Percentiles rank a stretch among this genome's conserved stretches.
phyloP scores from a whole-genome alignment of 1,284 basidiomycete species.

The Pyrrhoderma noxium region DNA sequence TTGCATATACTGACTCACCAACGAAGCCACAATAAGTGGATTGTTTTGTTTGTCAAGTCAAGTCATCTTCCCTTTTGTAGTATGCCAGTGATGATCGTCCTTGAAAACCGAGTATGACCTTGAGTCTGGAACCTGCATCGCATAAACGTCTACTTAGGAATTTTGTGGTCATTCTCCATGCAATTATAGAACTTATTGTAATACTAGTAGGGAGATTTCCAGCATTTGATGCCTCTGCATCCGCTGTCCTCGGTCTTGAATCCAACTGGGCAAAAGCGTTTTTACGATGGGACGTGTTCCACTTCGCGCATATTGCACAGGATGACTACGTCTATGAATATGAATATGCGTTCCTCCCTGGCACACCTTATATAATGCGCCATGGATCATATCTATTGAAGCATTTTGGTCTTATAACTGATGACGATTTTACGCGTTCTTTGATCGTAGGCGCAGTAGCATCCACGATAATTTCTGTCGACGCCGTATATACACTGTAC shows the following conservation, averaged over 20 bases:
- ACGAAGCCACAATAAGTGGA: too few species aligned
- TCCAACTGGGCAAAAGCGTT: slow-evolving; percentile 24
- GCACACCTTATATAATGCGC: slow-evolving; percentile 51
- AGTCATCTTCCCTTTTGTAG: too few species aligned
- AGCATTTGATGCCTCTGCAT: slow-evolving; percentile 35
- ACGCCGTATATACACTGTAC: slow-evolving; percentile 55
- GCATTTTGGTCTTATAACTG: slow-evolving; percentile 4
- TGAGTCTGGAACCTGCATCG: background rate
- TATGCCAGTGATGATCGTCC: too few species aligned
- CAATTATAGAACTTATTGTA: slow-evolving; percentile 30
- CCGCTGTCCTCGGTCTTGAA: slow-evolving; percentile 32
- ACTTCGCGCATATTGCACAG: slow-evolving; percentile 66
- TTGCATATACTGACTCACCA: too few species aligned
- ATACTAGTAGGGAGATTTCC: slow-evolving; percentile 29
- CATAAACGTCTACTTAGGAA: slow-evolving; percentile 14
- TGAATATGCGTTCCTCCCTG: slow-evolving; percentile 85
- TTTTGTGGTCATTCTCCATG: slow-evolving; percentile 24
- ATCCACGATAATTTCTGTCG: slow-evolving; percentile 37
- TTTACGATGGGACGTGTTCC: slow-evolving; percentile 87
- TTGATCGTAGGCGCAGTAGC: slow-evolving; percentile 23
- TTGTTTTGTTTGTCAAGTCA: too few species aligned
- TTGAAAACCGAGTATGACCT: background rate
- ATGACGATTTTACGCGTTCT: slow-evolving; percentile 14
- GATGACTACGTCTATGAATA: slow-evolving; percentile 73
- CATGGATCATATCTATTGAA: slow-evolving; percentile 25